Evolutionary conservation across 164 flowering plant genomes (phyloP).

Genomic region (Vitis cinerea): DNA sequence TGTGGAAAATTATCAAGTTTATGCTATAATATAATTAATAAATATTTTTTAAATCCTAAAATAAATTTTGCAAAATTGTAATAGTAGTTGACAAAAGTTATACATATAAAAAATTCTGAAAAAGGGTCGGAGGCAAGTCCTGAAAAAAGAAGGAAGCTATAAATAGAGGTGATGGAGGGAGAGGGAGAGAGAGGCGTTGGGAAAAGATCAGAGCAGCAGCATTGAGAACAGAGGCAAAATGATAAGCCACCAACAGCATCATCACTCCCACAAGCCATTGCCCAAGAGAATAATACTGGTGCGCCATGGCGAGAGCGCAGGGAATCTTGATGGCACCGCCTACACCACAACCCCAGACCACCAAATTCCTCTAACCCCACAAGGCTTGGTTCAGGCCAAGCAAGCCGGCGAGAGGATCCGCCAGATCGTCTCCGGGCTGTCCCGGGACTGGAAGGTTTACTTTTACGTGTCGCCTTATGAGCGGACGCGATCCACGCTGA

Average conservation of each 20-base stretch:
- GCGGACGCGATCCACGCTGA: constrained; percentile 72
- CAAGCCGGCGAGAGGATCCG: constrained; percentile 51
- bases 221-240: background rate
- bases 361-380: constrained; percentile 64
- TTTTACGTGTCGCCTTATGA: constrained; percentile 93
- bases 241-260: background rate
- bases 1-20: too few relatives aligned
- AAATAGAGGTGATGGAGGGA: background rate
- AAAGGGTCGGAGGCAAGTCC: too few relatives aligned
- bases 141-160: too few relatives aligned
- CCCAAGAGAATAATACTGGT: constrained; percentile 86
- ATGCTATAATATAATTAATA: too few relatives aligned
- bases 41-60: too few relatives aligned
- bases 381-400: constrained; percentile 61
- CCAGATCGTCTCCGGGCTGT: constrained; percentile 27
- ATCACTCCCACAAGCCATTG: constrained; percentile 14
- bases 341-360: constrained; percentile 80
- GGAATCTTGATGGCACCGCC: constrained; percentile 64
- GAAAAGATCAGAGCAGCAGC: background rate
- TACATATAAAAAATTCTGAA: too few relatives aligned
- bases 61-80: too few relatives aligned
- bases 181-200: background rate
- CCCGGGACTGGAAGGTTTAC: constrained; percentile 56
- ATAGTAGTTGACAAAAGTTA: too few relatives aligned
- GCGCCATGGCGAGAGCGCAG: constrained; percentile 90